Percentiles rank a stretch among this genome's conserved stretches.
These are phyloP conservation scores for Aspergillus calidoustus DNA, from an alignment of 2,329 filamentous ascomycete species.

Conservation along the genomic window DNA sequence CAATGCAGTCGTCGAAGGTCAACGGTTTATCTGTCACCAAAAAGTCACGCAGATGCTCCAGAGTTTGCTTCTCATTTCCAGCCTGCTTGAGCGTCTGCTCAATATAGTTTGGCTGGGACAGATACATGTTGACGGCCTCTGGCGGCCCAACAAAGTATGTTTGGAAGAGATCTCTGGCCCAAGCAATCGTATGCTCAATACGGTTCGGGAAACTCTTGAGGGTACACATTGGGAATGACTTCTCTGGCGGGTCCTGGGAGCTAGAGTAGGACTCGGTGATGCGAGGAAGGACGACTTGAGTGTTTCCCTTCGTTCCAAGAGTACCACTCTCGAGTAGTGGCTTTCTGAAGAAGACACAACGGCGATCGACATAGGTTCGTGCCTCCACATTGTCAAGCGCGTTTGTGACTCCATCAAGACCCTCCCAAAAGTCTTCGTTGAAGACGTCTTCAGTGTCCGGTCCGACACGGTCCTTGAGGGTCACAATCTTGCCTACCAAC, in stretches of 20 bases:
- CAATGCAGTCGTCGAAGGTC: slow-evolving; percentile 93
- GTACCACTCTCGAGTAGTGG: slow-evolving; percentile 95
- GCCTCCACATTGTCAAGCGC: slow-evolving; percentile 97
- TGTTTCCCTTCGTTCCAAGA: slow-evolving; percentile 98
- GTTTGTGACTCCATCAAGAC: slow-evolving; percentile 90
- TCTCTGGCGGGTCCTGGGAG: slow-evolving; percentile 96
- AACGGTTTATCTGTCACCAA: slow-evolving; percentile 89
- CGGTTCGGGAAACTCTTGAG: slow-evolving; percentile 96
- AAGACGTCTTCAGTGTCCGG: slow-evolving; percentile 92
- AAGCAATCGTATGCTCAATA: slow-evolving; percentile 98
- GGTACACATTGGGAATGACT: slow-evolving; percentile 99
- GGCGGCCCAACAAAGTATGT: slow-evolving; percentile 90
- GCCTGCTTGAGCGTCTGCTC: slow-evolving; percentile 86
- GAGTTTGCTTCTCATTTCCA: slow-evolving; percentile 89
- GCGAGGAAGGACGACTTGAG: slow-evolving; percentile 88
- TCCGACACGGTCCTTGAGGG: slow-evolving; percentile 86
- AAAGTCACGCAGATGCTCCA: slow-evolving; percentile 88
- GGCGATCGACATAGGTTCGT: slow-evolving; percentile 91
- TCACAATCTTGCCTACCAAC: slow-evolving; percentile 80
- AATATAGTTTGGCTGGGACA: slow-evolving; percentile 89
- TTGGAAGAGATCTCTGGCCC: slow-evolving; percentile 96
- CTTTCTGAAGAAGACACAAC: slow-evolving; percentile 98
- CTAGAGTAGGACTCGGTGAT: slow-evolving; percentile 96
- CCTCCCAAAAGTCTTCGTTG: slow-evolving; percentile 88
- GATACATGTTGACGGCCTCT: slow-evolving; percentile 91